These are phyloP conservation scores for Stylosanthes scabra DNA, from an alignment of 331 rosid species.

Conservation along the genomic window DNA sequence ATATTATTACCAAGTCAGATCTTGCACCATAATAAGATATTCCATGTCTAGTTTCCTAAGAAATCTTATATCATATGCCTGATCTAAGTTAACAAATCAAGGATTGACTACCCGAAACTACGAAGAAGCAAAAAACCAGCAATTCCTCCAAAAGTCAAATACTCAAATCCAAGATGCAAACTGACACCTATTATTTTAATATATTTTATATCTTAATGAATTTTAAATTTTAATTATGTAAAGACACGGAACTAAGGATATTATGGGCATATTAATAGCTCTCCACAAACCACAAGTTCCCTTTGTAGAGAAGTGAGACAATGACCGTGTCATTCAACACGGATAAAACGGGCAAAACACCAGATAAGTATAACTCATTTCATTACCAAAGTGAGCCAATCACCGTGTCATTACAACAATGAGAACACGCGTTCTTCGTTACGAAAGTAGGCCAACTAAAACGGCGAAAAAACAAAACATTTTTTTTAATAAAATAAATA, in stretches of 20 bases:
- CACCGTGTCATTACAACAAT: not conserved
- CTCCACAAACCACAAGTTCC: not conserved
- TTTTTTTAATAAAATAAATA: too few relatives aligned
- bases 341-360: not conserved
- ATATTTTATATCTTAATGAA: too few relatives aligned
- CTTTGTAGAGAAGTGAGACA: too few relatives aligned
- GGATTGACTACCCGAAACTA: not conserved
- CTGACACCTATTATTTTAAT: too few relatives aligned
- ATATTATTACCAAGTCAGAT: not conserved
- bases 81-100: not conserved
- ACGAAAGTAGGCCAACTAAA: not conserved
- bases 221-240: too few relatives aligned
- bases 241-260: constrained; percentile 16
- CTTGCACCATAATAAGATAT: not conserved
- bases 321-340: not conserved
- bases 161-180: not conserved
- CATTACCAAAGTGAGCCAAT: not conserved
- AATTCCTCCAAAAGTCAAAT: not conserved
- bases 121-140: not conserved
- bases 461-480: not conserved
- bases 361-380: not conserved
- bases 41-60: not conserved
- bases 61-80: not conserved
- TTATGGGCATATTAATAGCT: constrained; percentile 15
- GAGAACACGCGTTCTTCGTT: not conserved